Base-by-base conservation (phyloP, 176 grass and related monocot species). In the Neostapfia colusana region DNA sequence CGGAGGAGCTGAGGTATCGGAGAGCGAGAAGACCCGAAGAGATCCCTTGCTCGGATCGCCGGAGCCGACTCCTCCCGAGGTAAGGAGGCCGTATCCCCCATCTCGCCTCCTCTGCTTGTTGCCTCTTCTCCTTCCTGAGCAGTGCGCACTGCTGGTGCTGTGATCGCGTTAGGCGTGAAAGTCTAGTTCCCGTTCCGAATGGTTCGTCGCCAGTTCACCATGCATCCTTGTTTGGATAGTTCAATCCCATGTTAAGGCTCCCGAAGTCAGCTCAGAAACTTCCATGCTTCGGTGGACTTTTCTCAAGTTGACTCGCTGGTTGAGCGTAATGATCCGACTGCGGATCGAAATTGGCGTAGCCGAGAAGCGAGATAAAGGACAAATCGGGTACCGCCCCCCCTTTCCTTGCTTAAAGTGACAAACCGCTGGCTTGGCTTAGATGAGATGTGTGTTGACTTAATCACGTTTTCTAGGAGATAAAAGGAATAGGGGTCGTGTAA, bases 11-110 rank as follows among this genome's bases (percentile, higher is more conserved):
- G 26, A 63, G 16, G n/a, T n/a, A n/a, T n/a, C n/a, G 2, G 23
- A 34, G 10, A 17, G 8, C 28, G 41, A 15, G 18, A 55, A 62
- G 55, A 40, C 11, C 23, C 8, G 38, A n/a, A 62, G 25, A 28
- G 2, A 56, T 44, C 15, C 37, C 72, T 75, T 44, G 37, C 24
- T 41, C 39, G 0, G 54, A 56, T 75, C 23, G 27, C 73, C 10
- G 17, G 74, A 76, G 62, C 58, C 62, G 73, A 45, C 56, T 60
- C 8, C 8, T 75, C 56, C 55, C 55, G 10, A 75, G 73, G 73
- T 75, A 45, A 43, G 20, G 40, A 62, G 46, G 15, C 39, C 55
- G 10, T 45, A 40, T 18, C 37, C 26, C 43, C 48, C 8, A 69
- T 48, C 26, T 28, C 67, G 10, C 45, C 44, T 70, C 7, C 21